Percentiles rank a stretch among this genome's conserved stretches.
These are phyloP conservation scores for Cephaloascus albidus DNA, from an alignment of 805 yeast genomes.

Conservation along the genomic window DNA sequence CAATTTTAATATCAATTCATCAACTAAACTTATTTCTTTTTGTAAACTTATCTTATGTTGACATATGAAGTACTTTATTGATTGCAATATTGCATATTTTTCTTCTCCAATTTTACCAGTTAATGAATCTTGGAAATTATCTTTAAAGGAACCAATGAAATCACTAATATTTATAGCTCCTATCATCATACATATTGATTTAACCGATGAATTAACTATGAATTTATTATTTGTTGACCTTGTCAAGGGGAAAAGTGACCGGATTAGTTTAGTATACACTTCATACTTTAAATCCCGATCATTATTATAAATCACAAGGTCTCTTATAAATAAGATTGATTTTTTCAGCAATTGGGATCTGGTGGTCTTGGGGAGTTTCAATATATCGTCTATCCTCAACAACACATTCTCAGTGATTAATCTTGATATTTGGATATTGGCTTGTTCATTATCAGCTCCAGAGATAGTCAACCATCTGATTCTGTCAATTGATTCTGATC, in stretches of 20 bases:
- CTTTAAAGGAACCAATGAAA: not conserved
- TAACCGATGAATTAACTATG: not conserved
- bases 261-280: not conserved
- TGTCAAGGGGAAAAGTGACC: not conserved
- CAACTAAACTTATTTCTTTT: not conserved
- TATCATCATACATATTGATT: not conserved
- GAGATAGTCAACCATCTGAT: not conserved
- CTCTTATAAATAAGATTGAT: not conserved
- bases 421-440: not conserved
- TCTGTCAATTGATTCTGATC: not conserved
- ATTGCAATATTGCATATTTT: not conserved
- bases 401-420: not conserved
- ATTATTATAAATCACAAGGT: not conserved
- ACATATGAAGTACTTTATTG: not conserved
- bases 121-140: not conserved
- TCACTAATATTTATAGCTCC: not conserved
- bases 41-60: not conserved
- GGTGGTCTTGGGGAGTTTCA: not conserved
- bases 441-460: not conserved
- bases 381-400: not conserved
- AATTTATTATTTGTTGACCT: not conserved
- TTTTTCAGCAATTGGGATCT: not conserved
- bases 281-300: not conserved
- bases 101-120: not conserved
- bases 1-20: no score